Conservation (phyloP, 495 filamentous ascomycete species). For the Aspergillus asperescens region DNA sequence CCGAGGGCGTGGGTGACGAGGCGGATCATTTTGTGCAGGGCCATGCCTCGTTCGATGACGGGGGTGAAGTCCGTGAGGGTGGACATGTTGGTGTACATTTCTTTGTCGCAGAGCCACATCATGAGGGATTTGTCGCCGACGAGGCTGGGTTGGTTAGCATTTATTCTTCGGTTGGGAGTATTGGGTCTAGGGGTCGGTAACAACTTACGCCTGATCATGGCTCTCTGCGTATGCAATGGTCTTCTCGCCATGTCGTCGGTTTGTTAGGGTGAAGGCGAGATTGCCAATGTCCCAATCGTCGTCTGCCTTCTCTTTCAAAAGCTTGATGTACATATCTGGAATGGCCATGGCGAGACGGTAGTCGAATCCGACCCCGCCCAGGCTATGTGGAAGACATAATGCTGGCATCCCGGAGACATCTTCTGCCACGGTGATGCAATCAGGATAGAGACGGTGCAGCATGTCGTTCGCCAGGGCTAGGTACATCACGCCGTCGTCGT, state of each 20-base stretch:
- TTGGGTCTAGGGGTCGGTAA: background rate
- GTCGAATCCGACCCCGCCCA: conserved; percentile 94
- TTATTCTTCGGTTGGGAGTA: conserved; percentile 19
- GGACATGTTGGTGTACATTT: conserved; percentile 98
- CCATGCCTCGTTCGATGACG: conserved; percentile 84
- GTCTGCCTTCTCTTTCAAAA: conserved; percentile 88
- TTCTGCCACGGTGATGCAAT: conserved; percentile 86
- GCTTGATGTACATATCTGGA: conserved; percentile 98
- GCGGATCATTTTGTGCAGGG: conserved; percentile 94
- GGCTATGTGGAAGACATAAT: conserved; percentile 73
- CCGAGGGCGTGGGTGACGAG: conserved; percentile 90
- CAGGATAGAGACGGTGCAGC: conserved; percentile 82
- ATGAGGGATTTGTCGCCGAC: conserved; percentile 95
- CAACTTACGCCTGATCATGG: conserved; percentile 87
- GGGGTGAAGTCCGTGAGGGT: conserved; percentile 74
- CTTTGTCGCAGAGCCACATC: conserved; percentile 96
- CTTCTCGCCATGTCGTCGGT: conserved; percentile 93
- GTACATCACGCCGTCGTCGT: conserved; percentile 93
- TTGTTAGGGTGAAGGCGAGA: conserved; percentile 80
- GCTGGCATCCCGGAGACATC: conserved; percentile 98
- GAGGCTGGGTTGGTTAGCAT: conserved; percentile 52
- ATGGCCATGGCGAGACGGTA: conserved; percentile 97
- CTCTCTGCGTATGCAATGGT: conserved; percentile 97
- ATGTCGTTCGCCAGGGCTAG: conserved; percentile 96
- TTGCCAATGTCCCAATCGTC: conserved; percentile 88